Conservation (phyloP, 495 filamentous ascomycete species). For the Neurospora cerealis region DNA sequence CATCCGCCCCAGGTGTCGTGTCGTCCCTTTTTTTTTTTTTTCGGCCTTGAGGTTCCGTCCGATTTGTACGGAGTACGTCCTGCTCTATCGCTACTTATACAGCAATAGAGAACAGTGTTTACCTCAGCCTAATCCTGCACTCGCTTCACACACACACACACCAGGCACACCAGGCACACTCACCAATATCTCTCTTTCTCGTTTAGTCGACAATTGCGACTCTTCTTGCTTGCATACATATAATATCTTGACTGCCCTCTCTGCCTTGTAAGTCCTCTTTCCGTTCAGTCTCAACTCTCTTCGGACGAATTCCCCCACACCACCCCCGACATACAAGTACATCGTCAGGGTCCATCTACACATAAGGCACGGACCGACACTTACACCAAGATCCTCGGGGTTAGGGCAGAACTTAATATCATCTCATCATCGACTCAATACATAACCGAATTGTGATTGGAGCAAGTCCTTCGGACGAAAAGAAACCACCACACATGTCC, state of each 20-base stretch:
- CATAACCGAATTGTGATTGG: not conserved
- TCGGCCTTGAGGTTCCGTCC: not conserved
- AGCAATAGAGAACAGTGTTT: not conserved
- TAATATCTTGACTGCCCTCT: not conserved
- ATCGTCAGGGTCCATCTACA: not conserved
- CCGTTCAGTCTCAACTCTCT: not conserved
- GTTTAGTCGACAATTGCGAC: not conserved
- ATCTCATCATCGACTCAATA: not conserved
- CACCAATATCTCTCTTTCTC: not conserved
- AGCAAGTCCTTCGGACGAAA: not conserved
- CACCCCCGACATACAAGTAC: not conserved
- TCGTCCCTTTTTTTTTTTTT: not conserved
- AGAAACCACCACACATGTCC: slow-evolving; percentile 23
- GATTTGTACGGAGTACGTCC: not conserved
- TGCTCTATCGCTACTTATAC: not conserved
- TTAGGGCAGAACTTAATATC: not conserved
- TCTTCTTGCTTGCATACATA: not conserved
- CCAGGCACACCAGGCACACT: too few species aligned
- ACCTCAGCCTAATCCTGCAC: not conserved
- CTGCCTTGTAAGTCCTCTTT: not conserved
- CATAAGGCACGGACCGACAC: not conserved
- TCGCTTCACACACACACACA: not conserved
- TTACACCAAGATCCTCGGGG: not conserved
- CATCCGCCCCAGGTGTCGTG: not conserved
- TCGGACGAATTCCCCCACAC: not conserved